Evolutionary conservation across 768 basidiomycete species (phyloP).

Genomic region (Chalciporus chontae): DNA sequence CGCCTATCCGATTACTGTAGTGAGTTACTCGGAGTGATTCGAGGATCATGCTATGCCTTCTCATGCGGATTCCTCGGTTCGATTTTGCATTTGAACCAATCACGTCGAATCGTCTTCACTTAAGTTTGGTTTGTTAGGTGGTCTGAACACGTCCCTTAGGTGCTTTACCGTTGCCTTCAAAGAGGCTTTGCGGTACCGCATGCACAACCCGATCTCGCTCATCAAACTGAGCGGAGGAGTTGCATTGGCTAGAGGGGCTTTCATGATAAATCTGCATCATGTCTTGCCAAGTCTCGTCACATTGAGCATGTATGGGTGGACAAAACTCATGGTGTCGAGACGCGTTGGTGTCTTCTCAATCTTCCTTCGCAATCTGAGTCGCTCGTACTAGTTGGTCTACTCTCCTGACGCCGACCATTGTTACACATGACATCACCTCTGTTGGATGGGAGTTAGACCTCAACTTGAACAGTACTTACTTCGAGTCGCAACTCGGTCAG

Average conservation of each 20-base stretch:
- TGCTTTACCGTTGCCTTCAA: slow-evolving; percentile 4
- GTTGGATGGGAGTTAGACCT: slow-evolving; percentile 8
- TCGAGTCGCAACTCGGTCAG: background rate
- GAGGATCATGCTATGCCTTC: too few species aligned
- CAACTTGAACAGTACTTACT: background rate
- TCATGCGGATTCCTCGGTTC: slow-evolving; percentile 6
- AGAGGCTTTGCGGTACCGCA: slow-evolving; percentile 9
- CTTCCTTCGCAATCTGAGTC: background rate
- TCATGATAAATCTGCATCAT: background rate
- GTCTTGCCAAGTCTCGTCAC: background rate
- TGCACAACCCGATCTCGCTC: slow-evolving; percentile 8
- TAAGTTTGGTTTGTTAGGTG: too few species aligned
- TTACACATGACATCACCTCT: background rate
- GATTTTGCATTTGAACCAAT: background rate
- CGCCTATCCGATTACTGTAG: too few species aligned
- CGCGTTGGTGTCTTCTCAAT: background rate
- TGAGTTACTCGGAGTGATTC: too few species aligned
- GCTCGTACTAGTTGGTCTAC: slow-evolving; percentile 12
- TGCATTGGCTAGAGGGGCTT: slow-evolving; percentile 1
- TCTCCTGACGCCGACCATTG: slow-evolving; percentile 4
- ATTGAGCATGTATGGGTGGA: background rate
- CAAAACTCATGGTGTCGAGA: slow-evolving; percentile 6
- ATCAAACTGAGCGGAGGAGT: background rate
- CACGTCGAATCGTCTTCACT: too few species aligned
- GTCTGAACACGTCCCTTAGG: background rate